Percentiles rank a stretch among this genome's conserved stretches.
phyloP scores from a whole-genome alignment of 345 rosid genomes.

The Pistacia atlantica region DNA sequence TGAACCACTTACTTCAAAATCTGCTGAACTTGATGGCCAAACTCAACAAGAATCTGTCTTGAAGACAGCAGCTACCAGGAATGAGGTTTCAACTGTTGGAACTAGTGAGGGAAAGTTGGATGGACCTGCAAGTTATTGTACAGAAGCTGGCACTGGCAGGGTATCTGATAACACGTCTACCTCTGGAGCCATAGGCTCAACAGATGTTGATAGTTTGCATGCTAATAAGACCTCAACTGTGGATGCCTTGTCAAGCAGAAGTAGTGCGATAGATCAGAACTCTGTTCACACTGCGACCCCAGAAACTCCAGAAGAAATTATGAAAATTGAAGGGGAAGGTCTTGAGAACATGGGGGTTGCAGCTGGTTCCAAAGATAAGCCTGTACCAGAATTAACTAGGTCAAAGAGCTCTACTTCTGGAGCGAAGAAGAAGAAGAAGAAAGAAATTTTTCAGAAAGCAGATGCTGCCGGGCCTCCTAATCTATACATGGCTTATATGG shows the following conservation, averaged over 20 bases:
- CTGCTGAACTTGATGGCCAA: conserved; percentile 23
- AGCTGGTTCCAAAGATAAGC: conserved; percentile 52
- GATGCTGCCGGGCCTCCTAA: conserved; percentile 92
- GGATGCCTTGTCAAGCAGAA: conserved; percentile 23
- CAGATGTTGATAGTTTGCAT: conserved; percentile 29
- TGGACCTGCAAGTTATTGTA: conserved; percentile 27
- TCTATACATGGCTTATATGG: conserved; percentile 88
- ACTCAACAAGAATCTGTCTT: conserved; percentile 27
- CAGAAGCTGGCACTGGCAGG: conserved; percentile 30
- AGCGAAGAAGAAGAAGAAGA: conserved; percentile 59
- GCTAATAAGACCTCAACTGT: conserved; percentile 18
- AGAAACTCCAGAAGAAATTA: conserved; percentile 36
- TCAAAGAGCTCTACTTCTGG: conserved; percentile 42
- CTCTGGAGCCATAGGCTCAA: conserved; percentile 33
- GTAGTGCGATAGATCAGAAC: conserved; percentile 26
- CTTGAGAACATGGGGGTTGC: conserved; percentile 35
- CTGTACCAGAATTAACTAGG: conserved; percentile 42
- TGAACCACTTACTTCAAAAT: conserved; percentile 25
- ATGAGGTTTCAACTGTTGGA: conserved; percentile 33
- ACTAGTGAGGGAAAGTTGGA: conserved; percentile 30
- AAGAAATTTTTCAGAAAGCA: conserved; percentile 78
- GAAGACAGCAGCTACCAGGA: conserved; percentile 14
- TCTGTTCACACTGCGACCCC: conserved; percentile 23
- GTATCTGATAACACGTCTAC: conserved; percentile 27
- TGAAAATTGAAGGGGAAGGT: conserved; percentile 35